phyloP scores from a whole-genome alignment of 2,329 filamentous ascomycete genomes.

The Cryphonectria parasitica region DNA sequence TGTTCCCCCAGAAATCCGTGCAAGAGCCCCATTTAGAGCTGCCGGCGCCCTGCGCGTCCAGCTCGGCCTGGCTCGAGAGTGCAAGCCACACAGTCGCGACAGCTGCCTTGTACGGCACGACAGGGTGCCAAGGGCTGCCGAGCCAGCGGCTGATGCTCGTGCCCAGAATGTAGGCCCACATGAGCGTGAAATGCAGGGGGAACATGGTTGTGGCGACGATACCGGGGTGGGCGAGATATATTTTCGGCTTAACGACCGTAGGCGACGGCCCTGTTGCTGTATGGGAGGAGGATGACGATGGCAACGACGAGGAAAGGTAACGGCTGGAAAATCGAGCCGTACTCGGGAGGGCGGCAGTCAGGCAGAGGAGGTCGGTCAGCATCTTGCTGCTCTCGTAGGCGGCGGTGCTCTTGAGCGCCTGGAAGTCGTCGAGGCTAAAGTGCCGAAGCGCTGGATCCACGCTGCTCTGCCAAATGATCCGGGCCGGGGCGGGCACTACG shows the following conservation, averaged over 20 bases:
- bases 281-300: background rate
- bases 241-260: background rate
- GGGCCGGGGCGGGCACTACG: slow-evolving; percentile 52
- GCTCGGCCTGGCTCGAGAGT: slow-evolving; percentile 65
- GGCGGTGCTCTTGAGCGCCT: slow-evolving; percentile 63
- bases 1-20: slow-evolving; percentile 60
- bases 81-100: slow-evolving; percentile 78
- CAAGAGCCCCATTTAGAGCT: slow-evolving; percentile 82
- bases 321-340: slow-evolving; percentile 58
- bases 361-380: slow-evolving; percentile 79
- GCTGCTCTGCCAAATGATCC: slow-evolving; percentile 87
- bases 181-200: slow-evolving; percentile 70
- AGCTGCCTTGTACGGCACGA: slow-evolving; percentile 77
- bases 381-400: slow-evolving; percentile 90
- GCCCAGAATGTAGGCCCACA: slow-evolving; percentile 67
- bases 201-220: slow-evolving; percentile 83
- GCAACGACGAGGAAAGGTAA: slow-evolving; percentile 50
- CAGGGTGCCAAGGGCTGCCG: slow-evolving; percentile 87
- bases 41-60: slow-evolving; percentile 61
- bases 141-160: slow-evolving; percentile 75
- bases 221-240: slow-evolving; percentile 85
- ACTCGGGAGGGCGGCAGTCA: slow-evolving; percentile 72
- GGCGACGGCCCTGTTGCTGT: background rate
- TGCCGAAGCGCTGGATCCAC: slow-evolving; percentile 65
- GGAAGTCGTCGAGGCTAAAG: slow-evolving; percentile 73